Conservation (phyloP, 2,329 filamentous ascomycete genomes). For the Aspergillus sp. region DNA sequence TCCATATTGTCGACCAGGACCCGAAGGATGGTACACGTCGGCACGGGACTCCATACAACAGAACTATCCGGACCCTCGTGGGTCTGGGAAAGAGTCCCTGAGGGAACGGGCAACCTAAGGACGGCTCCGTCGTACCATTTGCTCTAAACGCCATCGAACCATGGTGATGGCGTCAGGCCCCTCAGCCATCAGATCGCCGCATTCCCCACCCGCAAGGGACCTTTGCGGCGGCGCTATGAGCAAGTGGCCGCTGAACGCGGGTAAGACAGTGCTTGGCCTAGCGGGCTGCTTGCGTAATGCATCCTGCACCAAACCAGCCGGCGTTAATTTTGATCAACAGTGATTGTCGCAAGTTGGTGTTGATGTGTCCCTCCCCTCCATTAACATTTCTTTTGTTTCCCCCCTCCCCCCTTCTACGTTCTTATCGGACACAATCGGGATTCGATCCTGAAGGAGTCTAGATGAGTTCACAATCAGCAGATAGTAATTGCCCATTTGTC, state of each 20-base stretch:
- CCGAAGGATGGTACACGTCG: not conserved
- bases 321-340: conserved; percentile 39
- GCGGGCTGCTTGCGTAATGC: conserved; percentile 42
- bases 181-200: conserved; percentile 37
- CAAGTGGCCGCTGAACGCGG: conserved; percentile 34
- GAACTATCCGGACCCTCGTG: conserved; percentile 14
- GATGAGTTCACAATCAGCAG: not conserved
- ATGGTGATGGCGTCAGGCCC: conserved; percentile 30
- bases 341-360: conserved; percentile 16
- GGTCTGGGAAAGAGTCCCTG: conserved; percentile 10
- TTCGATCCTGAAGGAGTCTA: not conserved
- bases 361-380: not conserved
- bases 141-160: conserved; percentile 21
- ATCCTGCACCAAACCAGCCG: conserved; percentile 20
- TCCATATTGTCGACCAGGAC: not conserved
- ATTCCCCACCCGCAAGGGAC: conserved; percentile 42
- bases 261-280: conserved; percentile 31
- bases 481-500: too few species aligned
- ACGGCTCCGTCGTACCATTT: conserved; percentile 10
- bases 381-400: not conserved
- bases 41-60: not conserved
- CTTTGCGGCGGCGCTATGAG: conserved; percentile 31
- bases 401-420: not conserved
- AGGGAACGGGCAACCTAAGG: conserved; percentile 8
- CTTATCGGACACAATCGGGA: conserved; percentile 13